Evolutionary conservation across 2,329 filamentous ascomycete species (phyloP).

Genomic region (Didymellaceae sp.): DNA sequence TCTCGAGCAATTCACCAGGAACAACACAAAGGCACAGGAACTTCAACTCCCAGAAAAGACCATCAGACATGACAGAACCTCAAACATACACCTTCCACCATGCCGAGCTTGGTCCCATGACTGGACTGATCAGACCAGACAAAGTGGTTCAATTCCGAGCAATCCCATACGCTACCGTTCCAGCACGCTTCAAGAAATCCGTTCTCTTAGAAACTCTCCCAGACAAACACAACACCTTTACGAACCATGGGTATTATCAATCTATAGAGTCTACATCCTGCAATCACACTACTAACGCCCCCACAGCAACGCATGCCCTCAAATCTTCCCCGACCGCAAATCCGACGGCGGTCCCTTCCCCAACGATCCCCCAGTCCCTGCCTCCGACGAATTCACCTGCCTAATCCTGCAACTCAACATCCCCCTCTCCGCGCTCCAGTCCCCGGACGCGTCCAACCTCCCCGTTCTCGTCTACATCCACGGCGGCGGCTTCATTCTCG

Average conservation of each 20-base stretch:
- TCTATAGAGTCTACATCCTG: neutral
- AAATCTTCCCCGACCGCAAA: slow-evolving; percentile 14
- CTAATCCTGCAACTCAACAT: slow-evolving; percentile 35
- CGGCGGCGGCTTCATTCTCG: slow-evolving; percentile 58
- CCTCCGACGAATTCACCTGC: slow-evolving; percentile 4
- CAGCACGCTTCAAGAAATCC: slow-evolving; percentile 32
- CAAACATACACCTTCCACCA: neutral
- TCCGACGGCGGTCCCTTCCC: slow-evolving; percentile 24
- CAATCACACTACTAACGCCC: neutral
- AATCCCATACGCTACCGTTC: slow-evolving; percentile 30
- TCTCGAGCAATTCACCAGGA: neutral
- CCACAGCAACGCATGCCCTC: slow-evolving; percentile 29
- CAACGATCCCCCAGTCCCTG: slow-evolving; percentile 1
- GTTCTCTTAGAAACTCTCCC: slow-evolving; percentile 15
- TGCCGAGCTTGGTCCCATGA: neutral
- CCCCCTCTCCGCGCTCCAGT: slow-evolving; percentile 19
- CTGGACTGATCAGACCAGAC: neutral
- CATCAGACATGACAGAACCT: neutral
- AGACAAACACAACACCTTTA: slow-evolving; percentile 17
- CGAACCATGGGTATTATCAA: slow-evolving; percentile 25
- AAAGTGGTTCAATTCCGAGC: slow-evolving; percentile 37
- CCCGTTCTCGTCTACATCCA: slow-evolving; percentile 62
- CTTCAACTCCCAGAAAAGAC: neutral
- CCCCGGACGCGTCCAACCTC: slow-evolving; percentile 27
- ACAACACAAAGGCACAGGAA: neutral